Evolutionary conservation across 257 asterid species (phyloP).

Genomic region (Solanum medicagineum): DNA sequence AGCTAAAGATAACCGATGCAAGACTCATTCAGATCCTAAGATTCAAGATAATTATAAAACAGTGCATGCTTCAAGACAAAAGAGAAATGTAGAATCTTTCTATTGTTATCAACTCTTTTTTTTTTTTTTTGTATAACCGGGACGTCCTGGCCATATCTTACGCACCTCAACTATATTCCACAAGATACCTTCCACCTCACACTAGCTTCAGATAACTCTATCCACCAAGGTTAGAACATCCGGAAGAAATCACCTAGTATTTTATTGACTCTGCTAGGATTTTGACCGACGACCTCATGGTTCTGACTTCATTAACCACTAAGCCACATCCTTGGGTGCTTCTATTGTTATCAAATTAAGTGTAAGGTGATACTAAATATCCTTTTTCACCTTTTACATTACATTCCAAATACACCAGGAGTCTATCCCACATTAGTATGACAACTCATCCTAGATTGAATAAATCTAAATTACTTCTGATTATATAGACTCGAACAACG

Average conservation of each 20-base stretch:
- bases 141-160: background rate
- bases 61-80: background rate
- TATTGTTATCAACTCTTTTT: background rate
- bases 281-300: background rate
- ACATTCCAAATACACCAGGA: background rate
- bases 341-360: background rate
- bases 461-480: background rate
- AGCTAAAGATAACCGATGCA: background rate
- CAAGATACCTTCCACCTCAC: background rate
- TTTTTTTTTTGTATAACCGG: background rate
- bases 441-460: background rate
- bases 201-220: rapidly evolving
- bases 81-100: background rate
- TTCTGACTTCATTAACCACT: background rate
- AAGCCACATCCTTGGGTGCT: background rate
- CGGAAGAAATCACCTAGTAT: background rate
- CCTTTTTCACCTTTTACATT: background rate
- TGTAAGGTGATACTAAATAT: no score
- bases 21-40: background rate
- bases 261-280: background rate
- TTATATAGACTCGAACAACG: background rate
- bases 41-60: background rate
- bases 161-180: background rate
- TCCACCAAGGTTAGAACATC: background rate
- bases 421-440: background rate